phyloP scores from a whole-genome alignment of 2,329 filamentous ascomycete species.

The Penicillium sp. region DNA sequence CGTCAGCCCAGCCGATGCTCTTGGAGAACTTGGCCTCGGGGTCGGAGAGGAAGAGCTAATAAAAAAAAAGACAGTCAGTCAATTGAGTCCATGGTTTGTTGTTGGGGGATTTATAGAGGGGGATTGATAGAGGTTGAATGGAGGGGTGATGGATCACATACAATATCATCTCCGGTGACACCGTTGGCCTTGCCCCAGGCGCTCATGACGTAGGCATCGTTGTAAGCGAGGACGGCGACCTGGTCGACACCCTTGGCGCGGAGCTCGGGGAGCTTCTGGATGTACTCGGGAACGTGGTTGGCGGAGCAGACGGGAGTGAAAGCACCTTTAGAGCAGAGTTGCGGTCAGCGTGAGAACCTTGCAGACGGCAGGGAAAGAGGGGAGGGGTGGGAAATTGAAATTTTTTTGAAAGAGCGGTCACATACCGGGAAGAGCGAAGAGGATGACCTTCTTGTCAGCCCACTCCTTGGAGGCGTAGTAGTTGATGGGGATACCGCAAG shows the following conservation, averaged over 20 bases:
- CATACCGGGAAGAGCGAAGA: constrained; percentile 65
- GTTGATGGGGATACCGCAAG: constrained; percentile 74
- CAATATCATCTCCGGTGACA: constrained; percentile 68
- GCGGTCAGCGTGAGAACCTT: constrained; percentile 21
- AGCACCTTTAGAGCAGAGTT: constrained; percentile 53
- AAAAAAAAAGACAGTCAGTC: constrained; percentile 9
- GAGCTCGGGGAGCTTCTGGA: constrained; percentile 68
- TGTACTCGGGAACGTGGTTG: constrained; percentile 77
- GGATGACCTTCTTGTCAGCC: constrained; percentile 68
- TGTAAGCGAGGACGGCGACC: constrained; percentile 77
- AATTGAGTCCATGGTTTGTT: background rate
- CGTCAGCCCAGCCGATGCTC: constrained; percentile 71
- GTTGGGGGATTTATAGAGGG: background rate
- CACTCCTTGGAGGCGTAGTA: constrained; percentile 79
- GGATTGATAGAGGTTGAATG: background rate
- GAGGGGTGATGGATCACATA: constrained; percentile 37
- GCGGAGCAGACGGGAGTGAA: constrained; percentile 87
- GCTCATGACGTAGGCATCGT: constrained; percentile 84
- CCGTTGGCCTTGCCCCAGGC: constrained; percentile 88
- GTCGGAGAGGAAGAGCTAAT: constrained; percentile 74
- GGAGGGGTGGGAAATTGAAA: background rate
- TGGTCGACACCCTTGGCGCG: constrained; percentile 79
- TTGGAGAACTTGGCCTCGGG: constrained; percentile 71
- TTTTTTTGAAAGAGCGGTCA: constrained; percentile 19
- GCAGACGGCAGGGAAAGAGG: background rate